Evolutionary conservation across 495 filamentous ascomycete species (phyloP).

Genomic region (Penicillium taxi): DNA sequence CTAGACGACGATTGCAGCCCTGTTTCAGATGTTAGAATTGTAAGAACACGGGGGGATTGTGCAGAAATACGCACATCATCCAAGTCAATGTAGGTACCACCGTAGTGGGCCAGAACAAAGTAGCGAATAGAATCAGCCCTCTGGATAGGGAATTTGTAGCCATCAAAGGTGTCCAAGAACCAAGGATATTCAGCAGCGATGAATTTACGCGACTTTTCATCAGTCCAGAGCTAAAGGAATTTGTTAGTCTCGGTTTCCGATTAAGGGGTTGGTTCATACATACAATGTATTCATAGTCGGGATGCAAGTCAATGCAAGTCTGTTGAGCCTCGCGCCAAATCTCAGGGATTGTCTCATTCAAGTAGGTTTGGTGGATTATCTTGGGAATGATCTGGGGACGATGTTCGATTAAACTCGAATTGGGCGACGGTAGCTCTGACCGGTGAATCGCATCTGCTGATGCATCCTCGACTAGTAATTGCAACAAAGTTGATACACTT

Average conservation of each 20-base stretch:
- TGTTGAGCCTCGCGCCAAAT: conserved; percentile 67
- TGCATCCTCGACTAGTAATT: conserved; percentile 60
- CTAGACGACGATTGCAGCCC: conserved; percentile 76
- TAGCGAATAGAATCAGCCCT: conserved; percentile 84
- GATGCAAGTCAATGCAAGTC: conserved; percentile 67
- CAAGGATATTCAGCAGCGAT: conserved; percentile 73
- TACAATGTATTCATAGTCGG: conserved; percentile 77
- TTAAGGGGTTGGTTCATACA: conserved; percentile 9
- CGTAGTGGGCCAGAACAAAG: conserved; percentile 75
- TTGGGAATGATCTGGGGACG: conserved; percentile 69
- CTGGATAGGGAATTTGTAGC: conserved; percentile 74
- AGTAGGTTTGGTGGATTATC: conserved; percentile 86
- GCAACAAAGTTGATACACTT: conserved; percentile 55
- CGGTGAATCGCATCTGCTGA: conserved; percentile 55
- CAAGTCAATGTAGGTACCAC: conserved; percentile 83
- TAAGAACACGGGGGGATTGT: neutral
- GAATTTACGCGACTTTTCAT: conserved; percentile 64
- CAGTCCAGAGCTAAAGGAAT: conserved; percentile 69
- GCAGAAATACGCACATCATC: conserved; percentile 59
- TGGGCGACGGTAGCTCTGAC: conserved; percentile 56
- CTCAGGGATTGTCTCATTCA: conserved; percentile 65
- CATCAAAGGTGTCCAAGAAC: conserved; percentile 79
- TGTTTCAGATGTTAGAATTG: conserved; percentile 21
- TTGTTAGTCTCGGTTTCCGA: conserved; percentile 11
- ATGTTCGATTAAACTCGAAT: conserved; percentile 50